A percentile compares a stretch with the other conserved stretches of the same genome.
Conservation (phyloP, 2,329 filamentous ascomycete species). For the Calonectria naviculata region DNA sequence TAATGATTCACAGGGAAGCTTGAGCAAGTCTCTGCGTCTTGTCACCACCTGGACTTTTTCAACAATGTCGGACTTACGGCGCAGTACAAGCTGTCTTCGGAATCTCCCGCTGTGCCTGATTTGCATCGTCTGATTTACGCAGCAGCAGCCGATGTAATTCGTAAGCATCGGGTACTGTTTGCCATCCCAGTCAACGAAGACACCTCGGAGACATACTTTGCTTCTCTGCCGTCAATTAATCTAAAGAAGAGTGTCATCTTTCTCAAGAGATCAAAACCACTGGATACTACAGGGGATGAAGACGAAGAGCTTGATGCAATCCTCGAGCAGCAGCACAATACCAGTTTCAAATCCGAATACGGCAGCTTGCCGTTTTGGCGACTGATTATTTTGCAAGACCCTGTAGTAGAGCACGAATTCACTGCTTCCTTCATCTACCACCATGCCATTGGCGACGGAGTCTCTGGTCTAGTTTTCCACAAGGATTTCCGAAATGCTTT, state of each 20-base stretch:
- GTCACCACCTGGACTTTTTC: constrained; percentile 55
- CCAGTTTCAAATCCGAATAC: constrained; percentile 44
- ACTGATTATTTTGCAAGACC: constrained; percentile 49
- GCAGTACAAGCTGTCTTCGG: constrained; percentile 46
- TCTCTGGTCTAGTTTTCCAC: constrained; percentile 57
- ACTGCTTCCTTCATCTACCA: constrained; percentile 58
- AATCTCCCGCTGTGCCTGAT: constrained; percentile 39
- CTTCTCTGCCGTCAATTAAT: constrained; percentile 54
- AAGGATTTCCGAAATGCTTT: constrained; percentile 51
- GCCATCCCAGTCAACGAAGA: constrained; percentile 54
- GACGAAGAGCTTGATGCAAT: constrained; percentile 54
- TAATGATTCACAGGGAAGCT: constrained; percentile 46
- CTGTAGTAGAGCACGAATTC: constrained; percentile 43
- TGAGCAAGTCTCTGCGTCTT: constrained; percentile 55
- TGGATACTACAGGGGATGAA: constrained; percentile 27
- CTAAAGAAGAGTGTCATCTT: constrained; percentile 51
- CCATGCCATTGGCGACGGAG: constrained; percentile 59
- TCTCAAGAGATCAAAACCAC: constrained; percentile 34
- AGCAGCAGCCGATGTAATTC: constrained; percentile 49
- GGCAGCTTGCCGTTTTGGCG: constrained; percentile 55
- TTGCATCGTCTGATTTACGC: constrained; percentile 43
- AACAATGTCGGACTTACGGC: constrained; percentile 55
- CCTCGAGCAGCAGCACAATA: constrained; percentile 53
- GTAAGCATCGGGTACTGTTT: constrained; percentile 54
- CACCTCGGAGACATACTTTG: constrained; percentile 53